Evolutionary conservation across 306 rosid species (phyloP), one percentile per base, ranked within the genome.

Genomic region (Acacia melanoxylon): DNA sequence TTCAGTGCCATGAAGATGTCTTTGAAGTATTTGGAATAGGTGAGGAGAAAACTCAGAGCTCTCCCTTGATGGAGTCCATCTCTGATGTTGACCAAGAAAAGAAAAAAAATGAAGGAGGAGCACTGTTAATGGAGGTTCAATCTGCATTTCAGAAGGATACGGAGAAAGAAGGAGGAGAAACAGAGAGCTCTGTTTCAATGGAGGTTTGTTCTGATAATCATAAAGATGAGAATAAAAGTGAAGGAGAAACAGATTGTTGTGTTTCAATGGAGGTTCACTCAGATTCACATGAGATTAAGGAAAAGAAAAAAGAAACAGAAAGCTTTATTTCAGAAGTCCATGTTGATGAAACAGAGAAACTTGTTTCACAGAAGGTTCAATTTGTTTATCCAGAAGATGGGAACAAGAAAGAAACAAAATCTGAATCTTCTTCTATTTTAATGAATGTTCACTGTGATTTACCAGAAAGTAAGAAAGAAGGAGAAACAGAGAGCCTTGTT

Each of bases 371-470:
- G 31, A 81, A 82, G 35, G 13, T n/a, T 11, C 59, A 65, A n/a
- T 77, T 44, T 33, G 68, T 7, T 68, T 8, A 19, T 6, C 24
- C 10, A 17, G 72, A 68, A 27, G 20, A 27, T 62, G 42, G n/a
- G 22, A 16, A 31, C 10, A 65, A 62, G 17, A 12, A 15, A 29
- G n/a, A 14, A 29, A 15, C 41, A 29, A 29, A 63, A 29, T 14
- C 82, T 74, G 87, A 81, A 59, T 4, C 37, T 54, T 78, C 63
- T 74, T 78, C 63, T 74, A 78, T 8, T 84, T 78, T 37, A 72
- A 33, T 68, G 84, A 76, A 75, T 10, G 2, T 71, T 71, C n/a
- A 71, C 0, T 24, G 22, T 45, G 75, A 70, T 41, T 42, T 4
- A 49, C 70, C 37, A 56, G 80, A 27, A 75, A 74, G 40, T 41